Percentiles rank a stretch among this genome's conserved stretches.
These are phyloP conservation scores for Kuraishia ogatae DNA, from an alignment of 805 yeast species.

Conservation along the genomic window DNA sequence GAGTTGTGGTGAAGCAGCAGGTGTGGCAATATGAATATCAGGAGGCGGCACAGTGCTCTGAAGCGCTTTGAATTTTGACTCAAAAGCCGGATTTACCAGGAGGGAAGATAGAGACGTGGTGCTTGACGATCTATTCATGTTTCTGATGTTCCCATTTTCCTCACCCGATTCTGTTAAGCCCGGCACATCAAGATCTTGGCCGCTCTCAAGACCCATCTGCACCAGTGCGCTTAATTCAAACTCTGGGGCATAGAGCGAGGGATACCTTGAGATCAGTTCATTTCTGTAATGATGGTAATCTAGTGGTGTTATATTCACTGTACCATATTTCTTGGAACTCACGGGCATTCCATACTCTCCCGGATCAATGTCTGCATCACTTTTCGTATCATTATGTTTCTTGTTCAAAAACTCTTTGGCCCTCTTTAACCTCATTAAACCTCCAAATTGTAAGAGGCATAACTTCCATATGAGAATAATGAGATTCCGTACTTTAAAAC, in stretches of 20 bases:
- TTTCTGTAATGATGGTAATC: conserved; percentile 78
- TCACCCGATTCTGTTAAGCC: conserved; percentile 6
- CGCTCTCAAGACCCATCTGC: conserved; percentile 22
- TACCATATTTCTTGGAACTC: neutral
- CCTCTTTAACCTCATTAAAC: conserved; percentile 23
- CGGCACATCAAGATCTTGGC: neutral
- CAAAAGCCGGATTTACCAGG: conserved; percentile 21
- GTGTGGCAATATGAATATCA: conserved; percentile 70
- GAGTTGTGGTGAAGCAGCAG: conserved; percentile 75
- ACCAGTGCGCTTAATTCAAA: conserved; percentile 35
- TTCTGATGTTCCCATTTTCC: conserved; percentile 5
- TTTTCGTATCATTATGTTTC: conserved; percentile 23
- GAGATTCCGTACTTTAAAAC: conserved; percentile 46
- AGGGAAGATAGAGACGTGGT: conserved; percentile 11
- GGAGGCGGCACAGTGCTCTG: conserved; percentile 16
- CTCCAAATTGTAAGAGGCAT: conserved; percentile 58
- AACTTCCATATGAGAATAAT: conserved; percentile 45
- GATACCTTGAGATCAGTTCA: conserved; percentile 67
- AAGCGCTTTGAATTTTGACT: conserved; percentile 27
- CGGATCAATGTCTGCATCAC: conserved; percentile 2
- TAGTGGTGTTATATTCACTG: conserved; percentile 59
- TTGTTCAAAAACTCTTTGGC: conserved; percentile 39
- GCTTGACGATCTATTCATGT: neutral
- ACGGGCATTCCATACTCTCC: neutral
- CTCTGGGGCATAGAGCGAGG: conserved; percentile 50